Conservation (phyloP, 768 basidiomycete species). For the Chalciporus piperatus region DNA sequence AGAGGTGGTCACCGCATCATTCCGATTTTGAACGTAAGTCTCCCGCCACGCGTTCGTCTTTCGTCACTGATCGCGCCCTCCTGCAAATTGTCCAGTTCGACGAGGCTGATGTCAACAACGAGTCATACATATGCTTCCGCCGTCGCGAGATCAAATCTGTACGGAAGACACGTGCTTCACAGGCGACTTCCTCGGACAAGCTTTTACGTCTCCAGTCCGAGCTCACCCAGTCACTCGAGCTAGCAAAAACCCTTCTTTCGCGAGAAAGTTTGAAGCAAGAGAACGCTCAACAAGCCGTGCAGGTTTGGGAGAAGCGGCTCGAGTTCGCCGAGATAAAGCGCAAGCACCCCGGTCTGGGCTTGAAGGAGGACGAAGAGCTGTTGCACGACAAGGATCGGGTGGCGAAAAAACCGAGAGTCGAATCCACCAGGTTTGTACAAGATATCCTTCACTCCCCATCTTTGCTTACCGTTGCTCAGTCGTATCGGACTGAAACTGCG, state of each 20-base stretch:
- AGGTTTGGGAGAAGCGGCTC: constrained; percentile 78
- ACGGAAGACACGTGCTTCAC: constrained; percentile 91
- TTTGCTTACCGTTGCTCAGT: constrained; percentile 21
- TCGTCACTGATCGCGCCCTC: constrained; percentile 1
- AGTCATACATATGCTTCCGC: constrained; percentile 97
- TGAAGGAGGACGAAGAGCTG: constrained; percentile 69
- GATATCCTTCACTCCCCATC: too few species aligned
- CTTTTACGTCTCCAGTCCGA: constrained; percentile 79
- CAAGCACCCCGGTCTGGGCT: constrained; percentile 57
- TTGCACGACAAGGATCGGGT: constrained; percentile 69
- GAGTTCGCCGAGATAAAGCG: constrained; percentile 78
- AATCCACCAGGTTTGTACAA: constrained; percentile 14
- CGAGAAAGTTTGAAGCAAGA: constrained; percentile 81
- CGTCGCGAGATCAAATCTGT: constrained; percentile 91
- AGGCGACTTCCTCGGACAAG: constrained; percentile 86
- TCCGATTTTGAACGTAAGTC: constrained; percentile 79
- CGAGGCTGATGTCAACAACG: constrained; percentile 84
- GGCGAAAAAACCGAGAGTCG: constrained; percentile 53
- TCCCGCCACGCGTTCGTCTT: background rate
- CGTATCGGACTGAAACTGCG: constrained; percentile 54
- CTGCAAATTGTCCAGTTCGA: constrained; percentile 53
- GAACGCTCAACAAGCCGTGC: constrained; percentile 50
- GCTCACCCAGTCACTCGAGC: constrained; percentile 65
- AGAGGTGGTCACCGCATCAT: constrained; percentile 84
- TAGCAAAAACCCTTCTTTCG: constrained; percentile 63